phyloP scores from a whole-genome alignment of 768 basidiomycete genomes.

The Tricholomella constricta region DNA sequence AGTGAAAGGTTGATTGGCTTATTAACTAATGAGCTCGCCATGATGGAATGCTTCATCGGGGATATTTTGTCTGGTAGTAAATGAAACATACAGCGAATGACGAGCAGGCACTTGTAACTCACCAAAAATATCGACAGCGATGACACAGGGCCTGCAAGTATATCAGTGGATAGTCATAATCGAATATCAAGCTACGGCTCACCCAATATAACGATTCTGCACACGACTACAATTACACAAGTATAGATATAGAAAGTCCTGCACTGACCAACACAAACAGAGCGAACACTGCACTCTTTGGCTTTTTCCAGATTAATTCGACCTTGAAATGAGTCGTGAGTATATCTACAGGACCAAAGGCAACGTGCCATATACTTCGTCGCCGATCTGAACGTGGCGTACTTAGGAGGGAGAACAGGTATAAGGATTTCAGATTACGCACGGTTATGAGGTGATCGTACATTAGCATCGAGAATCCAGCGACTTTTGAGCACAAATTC shows the following conservation, averaged over 20 bases:
- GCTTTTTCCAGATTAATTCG: constrained; percentile 15
- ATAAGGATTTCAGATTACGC: not conserved
- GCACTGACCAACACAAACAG: constrained; percentile 13
- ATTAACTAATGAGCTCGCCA: not conserved
- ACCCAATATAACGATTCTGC: constrained; percentile 18
- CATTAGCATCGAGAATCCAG: constrained; percentile 13
- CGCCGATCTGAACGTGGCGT: constrained; percentile 6
- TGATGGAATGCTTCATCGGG: not conserved
- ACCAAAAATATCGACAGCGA: constrained; percentile 12
- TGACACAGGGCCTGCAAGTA: constrained; percentile 1
- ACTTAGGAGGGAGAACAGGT: not conserved
- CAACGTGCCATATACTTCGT: constrained; percentile 8
- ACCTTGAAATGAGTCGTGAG: constrained; percentile 5
- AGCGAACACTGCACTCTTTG: constrained; percentile 4
- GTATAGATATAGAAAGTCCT: not conserved
- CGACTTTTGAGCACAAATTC: not conserved
- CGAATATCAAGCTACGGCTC: not conserved
- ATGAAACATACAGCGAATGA: not conserved
- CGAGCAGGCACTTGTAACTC: not conserved
- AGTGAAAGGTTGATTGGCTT: not conserved
- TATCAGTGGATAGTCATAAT: not conserved
- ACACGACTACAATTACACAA: not conserved
- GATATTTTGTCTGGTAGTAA: constrained; percentile 3
- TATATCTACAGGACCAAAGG: not conserved
- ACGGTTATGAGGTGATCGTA: constrained; percentile 16